phyloP scores from a whole-genome alignment of 208 protist species.

The Trypanosoma cruzi region DNA sequence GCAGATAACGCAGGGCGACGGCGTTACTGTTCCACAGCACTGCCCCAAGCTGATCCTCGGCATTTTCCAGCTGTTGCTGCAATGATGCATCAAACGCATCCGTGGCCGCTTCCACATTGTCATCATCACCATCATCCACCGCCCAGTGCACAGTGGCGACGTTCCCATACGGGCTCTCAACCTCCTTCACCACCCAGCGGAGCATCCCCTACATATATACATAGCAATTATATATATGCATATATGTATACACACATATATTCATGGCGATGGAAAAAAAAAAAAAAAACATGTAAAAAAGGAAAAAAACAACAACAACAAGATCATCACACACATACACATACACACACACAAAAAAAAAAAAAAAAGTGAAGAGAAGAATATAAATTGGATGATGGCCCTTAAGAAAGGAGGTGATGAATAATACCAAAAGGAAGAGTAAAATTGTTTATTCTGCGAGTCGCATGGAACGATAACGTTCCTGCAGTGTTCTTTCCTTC shows the following conservation, averaged over 20 bases:
- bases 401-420: background rate
- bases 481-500: conserved; percentile 54
- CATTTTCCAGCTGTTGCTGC: conserved; percentile 59
- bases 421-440: background rate
- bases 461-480: conserved; percentile 37
- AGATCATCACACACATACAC: background rate
- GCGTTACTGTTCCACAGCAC: conserved; percentile 92
- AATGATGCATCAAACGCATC: conserved; percentile 25
- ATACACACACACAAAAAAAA: background rate
- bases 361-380: background rate
- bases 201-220: conserved; percentile 43
- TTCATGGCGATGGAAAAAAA: background rate
- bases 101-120: background rate
- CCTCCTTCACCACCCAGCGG: conserved; percentile 66
- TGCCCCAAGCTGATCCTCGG: conserved; percentile 85
- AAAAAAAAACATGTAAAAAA: background rate
- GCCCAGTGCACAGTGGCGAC: conserved; percentile 86
- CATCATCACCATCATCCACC: conserved; percentile 36
- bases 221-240: background rate
- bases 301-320: background rate
- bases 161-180: conserved; percentile 72
- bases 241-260: background rate
- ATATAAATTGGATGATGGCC: background rate
- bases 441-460: background rate
- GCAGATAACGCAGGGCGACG: conserved; percentile 64